Evolutionary conservation across 331 rosid species (phyloP).

Genomic region (Acacia concinna): DNA sequence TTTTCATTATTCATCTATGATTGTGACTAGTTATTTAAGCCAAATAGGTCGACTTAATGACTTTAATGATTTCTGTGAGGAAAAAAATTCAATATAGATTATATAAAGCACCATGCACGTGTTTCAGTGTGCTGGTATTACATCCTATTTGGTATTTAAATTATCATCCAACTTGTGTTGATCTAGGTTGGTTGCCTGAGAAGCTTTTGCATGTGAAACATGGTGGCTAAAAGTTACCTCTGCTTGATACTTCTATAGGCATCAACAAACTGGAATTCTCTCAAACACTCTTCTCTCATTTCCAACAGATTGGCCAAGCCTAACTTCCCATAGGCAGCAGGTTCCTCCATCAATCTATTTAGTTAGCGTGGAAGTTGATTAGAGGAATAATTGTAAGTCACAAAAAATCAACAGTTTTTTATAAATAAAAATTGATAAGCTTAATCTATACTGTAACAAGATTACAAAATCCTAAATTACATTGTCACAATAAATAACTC

Average conservation of each 20-base stretch:
- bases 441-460: not conserved
- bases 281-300: slow-evolving; percentile 92
- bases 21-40: not conserved
- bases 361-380: slow-evolving; percentile 26
- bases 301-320: slow-evolving; percentile 88
- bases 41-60: not conserved
- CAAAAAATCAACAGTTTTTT: slow-evolving; percentile 3
- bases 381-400: not conserved
- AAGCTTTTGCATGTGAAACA: slow-evolving; percentile 10
- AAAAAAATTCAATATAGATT: not conserved
- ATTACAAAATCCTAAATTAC: not conserved
- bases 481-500: not conserved
- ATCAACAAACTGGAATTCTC: slow-evolving; percentile 92
- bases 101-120: slow-evolving; percentile 8
- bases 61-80: not conserved
- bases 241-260: slow-evolving; percentile 86
- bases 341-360: slow-evolving; percentile 89
- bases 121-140: not conserved
- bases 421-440: not conserved
- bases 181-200: slow-evolving; percentile 11
- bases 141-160: not conserved
- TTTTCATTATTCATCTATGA: slow-evolving; percentile 4
- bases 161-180: slow-evolving; percentile 1
- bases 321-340: slow-evolving; percentile 88
- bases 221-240: not conserved